These are phyloP conservation scores for Plasmodium gallinaceum DNA, from an alignment of 169 alveolate genomes.

Conservation along the genomic window DNA sequence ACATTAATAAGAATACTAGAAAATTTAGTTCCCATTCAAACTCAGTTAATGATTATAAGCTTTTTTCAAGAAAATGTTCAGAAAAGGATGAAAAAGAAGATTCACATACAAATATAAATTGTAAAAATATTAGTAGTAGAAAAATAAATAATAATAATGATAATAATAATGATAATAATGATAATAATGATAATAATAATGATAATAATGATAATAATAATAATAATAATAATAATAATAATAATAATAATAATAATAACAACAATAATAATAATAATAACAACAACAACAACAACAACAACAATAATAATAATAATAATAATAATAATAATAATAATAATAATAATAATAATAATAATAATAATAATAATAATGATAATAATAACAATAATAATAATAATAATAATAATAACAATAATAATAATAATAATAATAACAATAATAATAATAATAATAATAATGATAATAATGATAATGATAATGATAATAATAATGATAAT, in stretches of 20 bases:
- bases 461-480: not conserved
- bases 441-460: not conserved
- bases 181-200: not conserved
- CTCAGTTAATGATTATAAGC: no score
- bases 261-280: not conserved
- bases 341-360: slow-evolving; percentile 10
- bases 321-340: not conserved
- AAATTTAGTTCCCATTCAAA: not conserved
- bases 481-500: not conserved
- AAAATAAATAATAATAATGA: not conserved
- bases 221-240: slow-evolving; percentile 11
- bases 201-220: slow-evolving; percentile 1
- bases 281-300: not conserved
- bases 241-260: not conserved
- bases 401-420: not conserved
- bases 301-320: not conserved
- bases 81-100: no score
- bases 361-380: slow-evolving; percentile 5
- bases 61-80: no score
- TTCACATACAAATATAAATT: no score
- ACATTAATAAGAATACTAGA: no score
- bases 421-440: not conserved
- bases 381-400: slow-evolving; percentile 9
- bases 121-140: not conserved
- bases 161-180: not conserved